Evolutionary conservation across 257 asterid species (phyloP).

Genomic region (Scutellaria barbata): DNA sequence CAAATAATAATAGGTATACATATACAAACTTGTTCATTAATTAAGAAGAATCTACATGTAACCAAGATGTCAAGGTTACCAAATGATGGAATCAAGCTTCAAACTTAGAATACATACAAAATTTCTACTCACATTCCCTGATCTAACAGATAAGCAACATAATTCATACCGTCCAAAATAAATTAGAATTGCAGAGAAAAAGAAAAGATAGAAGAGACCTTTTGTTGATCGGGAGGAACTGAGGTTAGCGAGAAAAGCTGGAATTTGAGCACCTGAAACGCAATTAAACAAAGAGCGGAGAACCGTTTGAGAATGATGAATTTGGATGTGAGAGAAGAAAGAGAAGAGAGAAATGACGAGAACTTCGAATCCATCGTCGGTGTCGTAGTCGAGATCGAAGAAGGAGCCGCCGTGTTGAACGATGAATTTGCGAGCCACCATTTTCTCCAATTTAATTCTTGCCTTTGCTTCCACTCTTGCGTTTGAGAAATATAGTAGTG

Average conservation of each 20-base stretch:
- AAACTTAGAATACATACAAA: conserved; percentile 12
- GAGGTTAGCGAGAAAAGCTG: conserved; percentile 93
- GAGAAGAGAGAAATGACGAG: conserved; percentile 31
- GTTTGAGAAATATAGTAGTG: background rate
- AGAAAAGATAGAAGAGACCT: conserved; percentile 43
- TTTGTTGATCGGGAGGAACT: conserved; percentile 87
- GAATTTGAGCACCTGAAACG: conserved; percentile 75
- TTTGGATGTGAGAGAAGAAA: conserved; percentile 13
- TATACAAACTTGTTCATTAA: background rate
- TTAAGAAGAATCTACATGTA: conserved; percentile 9
- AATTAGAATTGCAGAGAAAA: background rate
- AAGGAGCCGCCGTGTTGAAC: conserved; percentile 62
- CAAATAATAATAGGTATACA: conserved; percentile 19
- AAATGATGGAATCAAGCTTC: conserved; percentile 11
- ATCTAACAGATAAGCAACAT: conserved; percentile 12
- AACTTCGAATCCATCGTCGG: conserved; percentile 90
- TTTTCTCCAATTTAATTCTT: conserved; percentile 39
- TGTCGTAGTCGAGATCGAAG: conserved; percentile 84
- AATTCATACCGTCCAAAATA: background rate
- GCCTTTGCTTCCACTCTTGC: background rate
- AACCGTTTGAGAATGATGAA: conserved; percentile 32
- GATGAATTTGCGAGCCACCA: conserved; percentile 79
- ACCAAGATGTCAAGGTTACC: background rate
- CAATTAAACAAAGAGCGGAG: conserved; percentile 22
- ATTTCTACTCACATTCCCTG: background rate